Evolutionary conservation across 352 stramenopile genomes (phyloP), one percentile per base, ranked within the genome.

Genomic region (Pythium plurisporium): DNA sequence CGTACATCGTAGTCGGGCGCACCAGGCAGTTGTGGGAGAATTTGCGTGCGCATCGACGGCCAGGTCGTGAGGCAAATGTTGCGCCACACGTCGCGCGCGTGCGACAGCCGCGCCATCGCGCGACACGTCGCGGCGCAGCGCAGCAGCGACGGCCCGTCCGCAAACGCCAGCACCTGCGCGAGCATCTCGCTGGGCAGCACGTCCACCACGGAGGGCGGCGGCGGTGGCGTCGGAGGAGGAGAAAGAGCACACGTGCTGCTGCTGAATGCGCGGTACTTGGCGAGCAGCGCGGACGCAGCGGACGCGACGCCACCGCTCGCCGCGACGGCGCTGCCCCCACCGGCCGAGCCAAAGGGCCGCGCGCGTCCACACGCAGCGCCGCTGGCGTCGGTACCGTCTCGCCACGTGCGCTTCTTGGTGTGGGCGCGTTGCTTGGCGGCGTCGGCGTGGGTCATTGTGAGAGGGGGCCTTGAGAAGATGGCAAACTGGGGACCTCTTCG

Each of bases 1-100:
- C 75, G 54, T 75, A 87, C 81, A 63, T 91, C 81, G 62, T 91
- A 93, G 50, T 91, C 80, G 0, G 79, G 79, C 0, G 83, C 81
- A 10, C 79, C 83, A 0, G 83, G 83, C 7, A 91, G 33, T 57
- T 93, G 83, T 37, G 79, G 73, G 20, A 93, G 62, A 34, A 79
- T 43, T 38, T 85, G 77, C 14, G 74, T 69, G 34, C 62, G 65
- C 42, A 93, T 59, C 20, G 67, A 83, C 26, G 76, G 77, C 83
- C 81, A 91, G 10, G 65, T 54, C 9, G 65, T 55, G 22, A 86
- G 42, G 55, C 81, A 93, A 9, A 91, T 69, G 17, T 74, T 76
- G 25, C 78, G 77, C 83, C 83, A 93, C 20, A 87, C 70, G n/a
- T 72, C 53, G 14, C 69, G 73, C 36, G 81, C 65, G 50, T 87